Percentiles rank a stretch among this genome's conserved stretches.
These are phyloP conservation scores for Rheum nobile DNA, from an alignment of 148 eudicot genomes.

Conservation along the genomic window DNA sequence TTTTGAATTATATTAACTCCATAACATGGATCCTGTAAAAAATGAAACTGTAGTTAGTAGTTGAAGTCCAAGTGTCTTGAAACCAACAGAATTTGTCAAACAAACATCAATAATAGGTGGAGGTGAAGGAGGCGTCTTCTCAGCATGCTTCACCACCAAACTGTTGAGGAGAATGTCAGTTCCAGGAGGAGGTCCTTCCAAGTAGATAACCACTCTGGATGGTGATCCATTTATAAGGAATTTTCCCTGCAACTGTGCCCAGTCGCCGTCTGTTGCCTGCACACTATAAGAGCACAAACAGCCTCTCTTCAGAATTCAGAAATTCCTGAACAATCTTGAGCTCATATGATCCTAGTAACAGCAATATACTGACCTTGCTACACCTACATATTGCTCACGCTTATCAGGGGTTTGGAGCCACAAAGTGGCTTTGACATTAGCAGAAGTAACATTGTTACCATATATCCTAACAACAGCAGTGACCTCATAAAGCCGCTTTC, in stretches of 20 bases:
- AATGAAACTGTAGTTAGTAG: neutral
- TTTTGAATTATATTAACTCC: constrained; percentile 75
- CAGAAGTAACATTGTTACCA: constrained; percentile 53
- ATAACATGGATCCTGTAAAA: constrained; percentile 39
- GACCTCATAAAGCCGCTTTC: constrained; percentile 71
- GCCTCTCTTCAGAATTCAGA: neutral
- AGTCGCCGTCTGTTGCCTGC: constrained; percentile 83
- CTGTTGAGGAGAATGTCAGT: constrained; percentile 79
- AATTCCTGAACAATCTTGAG: neutral
- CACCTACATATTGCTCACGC: constrained; percentile 73
- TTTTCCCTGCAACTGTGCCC: constrained; percentile 74
- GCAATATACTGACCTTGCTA: constrained; percentile 45
- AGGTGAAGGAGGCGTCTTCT: constrained; percentile 67
- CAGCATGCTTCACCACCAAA: constrained; percentile 66
- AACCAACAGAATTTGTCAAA: constrained; percentile 1
- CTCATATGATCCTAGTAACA: neutral
- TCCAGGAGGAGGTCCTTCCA: constrained; percentile 93
- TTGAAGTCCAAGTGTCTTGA: neutral
- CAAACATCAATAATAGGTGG: constrained; percentile 71
- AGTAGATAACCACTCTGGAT: constrained; percentile 49
- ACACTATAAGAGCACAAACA: constrained; percentile 25
- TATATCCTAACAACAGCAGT: constrained; percentile 64
- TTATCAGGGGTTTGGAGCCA: constrained; percentile 71
- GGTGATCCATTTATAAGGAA: constrained; percentile 73
- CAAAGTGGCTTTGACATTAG: constrained; percentile 59